Conservation (phyloP, 345 rosid species). For the Chamaenerion angustifolium region DNA sequence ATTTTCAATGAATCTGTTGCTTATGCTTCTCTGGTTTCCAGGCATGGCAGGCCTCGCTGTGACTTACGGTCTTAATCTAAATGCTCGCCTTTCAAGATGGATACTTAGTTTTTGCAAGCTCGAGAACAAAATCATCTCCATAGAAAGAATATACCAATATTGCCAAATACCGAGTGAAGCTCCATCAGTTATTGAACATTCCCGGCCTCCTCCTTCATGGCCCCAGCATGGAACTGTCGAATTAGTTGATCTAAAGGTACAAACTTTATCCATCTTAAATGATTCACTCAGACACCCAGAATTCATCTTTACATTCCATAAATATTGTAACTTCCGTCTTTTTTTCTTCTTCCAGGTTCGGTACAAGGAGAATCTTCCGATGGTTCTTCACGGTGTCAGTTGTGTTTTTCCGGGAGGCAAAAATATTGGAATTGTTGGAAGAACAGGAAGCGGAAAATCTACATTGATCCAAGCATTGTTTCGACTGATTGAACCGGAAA, state of each 20-base stretch:
- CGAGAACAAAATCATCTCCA: constrained; percentile 93
- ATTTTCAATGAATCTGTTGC: neutral
- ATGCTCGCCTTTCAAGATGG: constrained; percentile 95
- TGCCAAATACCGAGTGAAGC: constrained; percentile 82
- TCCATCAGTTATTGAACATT: constrained; percentile 48
- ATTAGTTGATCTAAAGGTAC: constrained; percentile 79
- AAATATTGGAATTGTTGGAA: constrained; percentile 95
- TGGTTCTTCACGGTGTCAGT: constrained; percentile 76
- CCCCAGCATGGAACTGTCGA: constrained; percentile 78
- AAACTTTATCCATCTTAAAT: neutral
- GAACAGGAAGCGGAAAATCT: constrained; percentile 98
- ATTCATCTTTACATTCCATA: neutral
- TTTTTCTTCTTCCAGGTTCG: constrained; percentile 52
- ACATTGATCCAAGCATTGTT: constrained; percentile 95
- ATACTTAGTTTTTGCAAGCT: constrained; percentile 99
- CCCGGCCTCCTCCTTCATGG: constrained; percentile 67
- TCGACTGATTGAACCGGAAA: constrained; percentile 77
- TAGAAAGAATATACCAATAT: constrained; percentile 94
- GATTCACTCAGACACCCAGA: neutral
- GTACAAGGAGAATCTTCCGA: constrained; percentile 88
- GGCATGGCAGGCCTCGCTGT: constrained; percentile 99
- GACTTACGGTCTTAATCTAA: constrained; percentile 94
- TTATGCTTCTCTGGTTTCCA: constrained; percentile 23
- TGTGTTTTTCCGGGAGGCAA: constrained; percentile 89
- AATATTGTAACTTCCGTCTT: constrained; percentile 5